These are phyloP conservation scores for Telfairia occidentalis DNA, from an alignment of 331 rosid genomes.

Conservation along the genomic window DNA sequence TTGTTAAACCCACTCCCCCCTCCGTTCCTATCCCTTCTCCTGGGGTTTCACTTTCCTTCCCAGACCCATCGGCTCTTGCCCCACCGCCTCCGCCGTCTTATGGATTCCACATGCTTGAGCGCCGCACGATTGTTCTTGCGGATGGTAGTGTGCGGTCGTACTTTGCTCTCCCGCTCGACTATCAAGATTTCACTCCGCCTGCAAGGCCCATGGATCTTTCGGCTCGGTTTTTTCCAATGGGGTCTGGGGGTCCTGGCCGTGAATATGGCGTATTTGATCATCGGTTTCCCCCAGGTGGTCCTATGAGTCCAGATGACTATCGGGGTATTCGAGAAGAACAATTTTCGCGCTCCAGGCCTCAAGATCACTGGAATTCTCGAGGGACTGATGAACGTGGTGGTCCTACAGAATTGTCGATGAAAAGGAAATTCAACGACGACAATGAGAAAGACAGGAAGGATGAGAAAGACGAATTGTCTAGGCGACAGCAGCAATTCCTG, in stretches of 20 bases:
- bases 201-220: conserved; percentile 28
- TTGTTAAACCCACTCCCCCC: conserved; percentile 7
- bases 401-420: conserved; percentile 33
- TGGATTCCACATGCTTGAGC: conserved; percentile 96
- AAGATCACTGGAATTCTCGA: conserved; percentile 48
- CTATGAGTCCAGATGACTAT: conserved; percentile 22
- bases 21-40: conserved; percentile 24
- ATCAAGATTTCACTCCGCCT: conserved; percentile 50
- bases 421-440: conserved; percentile 32
- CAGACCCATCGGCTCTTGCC: conserved; percentile 43
- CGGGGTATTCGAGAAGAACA: conserved; percentile 17
- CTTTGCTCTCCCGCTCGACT: conserved; percentile 84
- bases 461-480: conserved; percentile 34
- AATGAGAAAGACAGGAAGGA: conserved; percentile 19
- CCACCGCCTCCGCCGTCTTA: conserved; percentile 82
- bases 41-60: conserved; percentile 28
- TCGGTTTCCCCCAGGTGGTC: conserved; percentile 27
- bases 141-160: conserved; percentile 87
- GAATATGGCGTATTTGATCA: conserved; percentile 28
- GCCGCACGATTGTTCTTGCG: conserved; percentile 78
- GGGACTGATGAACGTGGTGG: conserved; percentile 45
- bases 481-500: conserved; percentile 44
- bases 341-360: conserved; percentile 24
- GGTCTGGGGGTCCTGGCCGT: conserved; percentile 18
- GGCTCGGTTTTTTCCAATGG: conserved; percentile 29